Conservation (phyloP, 192 early-diverging fungal species). For the Pilobolus umbonatus region DNA sequence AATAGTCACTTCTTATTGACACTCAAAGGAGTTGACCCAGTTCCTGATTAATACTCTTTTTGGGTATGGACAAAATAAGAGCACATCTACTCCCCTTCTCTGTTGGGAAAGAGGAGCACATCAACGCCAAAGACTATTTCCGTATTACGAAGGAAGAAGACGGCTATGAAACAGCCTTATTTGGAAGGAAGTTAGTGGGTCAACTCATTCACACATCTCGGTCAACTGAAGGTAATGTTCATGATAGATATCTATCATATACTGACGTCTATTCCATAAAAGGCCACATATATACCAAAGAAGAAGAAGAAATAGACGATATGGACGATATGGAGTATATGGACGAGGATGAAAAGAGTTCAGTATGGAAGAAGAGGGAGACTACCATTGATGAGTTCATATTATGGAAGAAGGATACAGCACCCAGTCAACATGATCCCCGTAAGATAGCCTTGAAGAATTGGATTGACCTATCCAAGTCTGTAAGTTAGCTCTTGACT, state of each 20-base stretch:
- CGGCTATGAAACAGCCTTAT: slow-evolving; percentile 1
- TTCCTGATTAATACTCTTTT: too few species aligned
- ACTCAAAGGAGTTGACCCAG: too few species aligned
- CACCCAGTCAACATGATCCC: background rate
- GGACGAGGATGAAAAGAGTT: background rate
- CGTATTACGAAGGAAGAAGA: background rate
- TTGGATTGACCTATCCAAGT: slow-evolving; percentile 5
- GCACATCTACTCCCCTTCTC: slow-evolving; percentile 10
- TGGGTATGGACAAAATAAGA: background rate
- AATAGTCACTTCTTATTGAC: too few species aligned
- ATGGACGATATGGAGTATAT: too few species aligned
- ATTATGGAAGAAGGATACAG: slow-evolving; percentile 11
- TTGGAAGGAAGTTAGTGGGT: slow-evolving; percentile 10
- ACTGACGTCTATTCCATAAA: background rate
- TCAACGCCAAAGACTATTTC: slow-evolving; percentile 8
- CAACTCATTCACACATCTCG: background rate
- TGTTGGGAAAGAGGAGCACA: background rate
- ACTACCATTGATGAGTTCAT: slow-evolving; percentile 13
- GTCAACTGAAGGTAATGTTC: background rate
- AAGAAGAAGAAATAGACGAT: slow-evolving; percentile 4
- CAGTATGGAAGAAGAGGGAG: background rate
- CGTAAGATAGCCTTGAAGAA: background rate
- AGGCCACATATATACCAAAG: background rate
- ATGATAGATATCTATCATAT: background rate
- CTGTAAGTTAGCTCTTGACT: background rate